Conservation (phyloP, 345 rosid genomes). For the Cardiospermum halicacabum region DNA sequence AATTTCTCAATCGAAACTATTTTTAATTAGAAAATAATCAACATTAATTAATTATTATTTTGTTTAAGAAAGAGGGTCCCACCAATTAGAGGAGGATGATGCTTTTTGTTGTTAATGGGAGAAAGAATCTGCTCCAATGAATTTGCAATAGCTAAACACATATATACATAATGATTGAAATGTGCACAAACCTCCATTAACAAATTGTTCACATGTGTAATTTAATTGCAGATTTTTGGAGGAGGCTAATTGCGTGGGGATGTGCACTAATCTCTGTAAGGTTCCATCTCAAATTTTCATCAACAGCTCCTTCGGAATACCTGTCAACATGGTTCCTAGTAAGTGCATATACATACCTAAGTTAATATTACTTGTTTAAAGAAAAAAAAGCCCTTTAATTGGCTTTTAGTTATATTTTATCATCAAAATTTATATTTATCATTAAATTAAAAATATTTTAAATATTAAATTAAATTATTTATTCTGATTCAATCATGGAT, state of each 20-base stretch:
- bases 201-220: neutral
- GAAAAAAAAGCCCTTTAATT: no score
- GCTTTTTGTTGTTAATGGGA: slow-evolving; percentile 25
- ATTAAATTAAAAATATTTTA: no score
- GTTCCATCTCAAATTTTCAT: slow-evolving; percentile 76
- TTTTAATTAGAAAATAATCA: neutral
- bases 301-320: slow-evolving; percentile 73
- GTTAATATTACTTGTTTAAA: no score
- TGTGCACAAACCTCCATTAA: no score
- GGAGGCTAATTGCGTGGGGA: slow-evolving; percentile 77
- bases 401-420: no score
- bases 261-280: slow-evolving; percentile 90
- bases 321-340: slow-evolving; percentile 90
- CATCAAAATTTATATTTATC: no score
- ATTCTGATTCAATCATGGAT: no score
- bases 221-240: slow-evolving; percentile 83
- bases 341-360: slow-evolving; percentile 35
- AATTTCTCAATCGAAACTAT: slow-evolving; percentile 13
- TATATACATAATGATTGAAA: no score
- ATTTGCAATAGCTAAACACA: slow-evolving; percentile 29
- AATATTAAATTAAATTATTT: no score
- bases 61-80: slow-evolving; percentile 32
- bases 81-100: slow-evolving; percentile 17
- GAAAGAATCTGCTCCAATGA: slow-evolving; percentile 36
- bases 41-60: neutral